Evolutionary conservation across 805 yeast genomes (phyloP), one percentile per base, ranked within the genome.

Genomic region (Deakozyma indianensis): DNA sequence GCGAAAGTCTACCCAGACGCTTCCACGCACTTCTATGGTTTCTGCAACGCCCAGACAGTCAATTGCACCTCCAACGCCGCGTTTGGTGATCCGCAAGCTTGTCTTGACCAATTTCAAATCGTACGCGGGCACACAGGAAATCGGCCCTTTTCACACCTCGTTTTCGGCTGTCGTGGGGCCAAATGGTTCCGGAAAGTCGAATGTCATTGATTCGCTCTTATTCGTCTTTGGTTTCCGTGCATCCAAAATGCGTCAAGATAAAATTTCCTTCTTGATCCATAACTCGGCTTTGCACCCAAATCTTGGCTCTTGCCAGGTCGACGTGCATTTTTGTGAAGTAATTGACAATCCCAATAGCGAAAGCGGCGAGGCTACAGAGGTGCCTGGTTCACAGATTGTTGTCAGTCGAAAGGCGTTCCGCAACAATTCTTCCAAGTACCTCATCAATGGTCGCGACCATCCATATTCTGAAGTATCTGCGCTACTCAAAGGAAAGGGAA

Each of bases 131-230:
- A 67, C 72, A 16, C 97, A 92, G 64, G 75, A 76, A 4, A 83
- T 92, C 43, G 99, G 99, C 0, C 99, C 99, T 0, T 92, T 92
- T 62, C 83, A 92, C 47, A 57, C 88, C 29, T 85, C 94, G 3
- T 94, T 92, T 57, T 84, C 95, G 9, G 97, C 99, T 0, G 94
- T 92, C 9, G 96, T 92, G 14, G 99, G 99, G 0, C 98, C 98
- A 3, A 92, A 92, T 32, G 38, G 38, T 5, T 32, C 95, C 11
- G 99, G 99, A 2, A 92, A 92, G 63, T 88, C 97, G 15, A 92
- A 94, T 58, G 96, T 92, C 51, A 92, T 92, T 61, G 98, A 94
- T 61, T 86, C 96, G 3, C 78, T 92, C 71, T 72, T 94, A 27
- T 92, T 92, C 62, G 98, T 94, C 1, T 92, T 92, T 67, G 99